Base-by-base conservation (phyloP, 257 asterid species). In the Eustoma russellianum region DNA sequence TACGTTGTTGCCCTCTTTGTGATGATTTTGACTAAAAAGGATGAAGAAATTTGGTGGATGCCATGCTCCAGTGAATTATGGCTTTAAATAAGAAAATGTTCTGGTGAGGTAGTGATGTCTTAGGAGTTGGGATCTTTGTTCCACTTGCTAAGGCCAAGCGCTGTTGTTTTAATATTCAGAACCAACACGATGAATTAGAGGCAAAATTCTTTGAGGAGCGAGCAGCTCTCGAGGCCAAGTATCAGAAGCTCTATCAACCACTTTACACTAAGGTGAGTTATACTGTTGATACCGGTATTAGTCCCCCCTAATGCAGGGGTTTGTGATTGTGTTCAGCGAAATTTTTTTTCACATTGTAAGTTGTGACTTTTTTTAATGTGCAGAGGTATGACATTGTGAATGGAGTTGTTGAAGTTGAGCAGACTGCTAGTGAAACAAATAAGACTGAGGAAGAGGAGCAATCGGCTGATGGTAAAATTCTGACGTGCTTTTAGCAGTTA, bases 181-280 rank as follows among this genome's bases (percentile, higher is more conserved):
- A 67, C 24, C 60, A 67, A 55, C 74, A 66, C 38, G 74, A 67
- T 63, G 58, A 59, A 15, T 55, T 62, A 47, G 74, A 62, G 64
- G 61, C 60, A 17, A 72, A 70, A 11, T 70, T 70, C 47, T 64
- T 70, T 55, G 75, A 60, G 62, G 75, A 70, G 53, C 60, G 75
- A 59, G 74, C 74, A 46, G 74, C 70, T 14, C 67, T 67, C 18
- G 77, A 72, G 57, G 77, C 74, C 50, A 67, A 67, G 45, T 72
- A 67, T 45, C 77, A 72, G 53, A 72, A 72, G 62, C 7, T 66
- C 35, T 71, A 71, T 63, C 73, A 62, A 43, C 74, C 77, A 0
- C 63, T 71, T 13, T 72, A 72, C 15, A 46, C 67, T 2, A 72
- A 72, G 74, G 77, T 71, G 13, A 10, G 53, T 17, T 30, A 18